Conservation (phyloP, 352 stramenopile species). For the Globisporangium acanthophoron region DNA sequence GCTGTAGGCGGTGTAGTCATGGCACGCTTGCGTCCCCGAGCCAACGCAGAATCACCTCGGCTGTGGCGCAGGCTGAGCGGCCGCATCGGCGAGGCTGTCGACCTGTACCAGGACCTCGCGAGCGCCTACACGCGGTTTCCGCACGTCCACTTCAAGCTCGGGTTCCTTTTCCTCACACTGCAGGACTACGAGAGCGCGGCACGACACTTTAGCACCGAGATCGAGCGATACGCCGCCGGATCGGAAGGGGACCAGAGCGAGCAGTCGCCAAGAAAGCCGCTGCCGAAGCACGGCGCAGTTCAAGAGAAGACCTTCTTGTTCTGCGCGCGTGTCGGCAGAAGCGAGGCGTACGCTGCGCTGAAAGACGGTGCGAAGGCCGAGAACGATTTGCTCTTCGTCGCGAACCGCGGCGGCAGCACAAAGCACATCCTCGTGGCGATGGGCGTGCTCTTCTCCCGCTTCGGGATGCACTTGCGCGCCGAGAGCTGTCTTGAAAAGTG, state of each 20-base stretch:
- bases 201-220: conserved; percentile 36
- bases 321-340: conserved; percentile 32
- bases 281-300: background rate
- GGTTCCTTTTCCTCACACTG: conserved; percentile 31
- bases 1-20: too few species aligned
- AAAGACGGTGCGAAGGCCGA: conserved; percentile 26
- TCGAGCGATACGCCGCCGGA: conserved; percentile 19
- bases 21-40: too few species aligned
- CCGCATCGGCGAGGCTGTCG: conserved; percentile 36
- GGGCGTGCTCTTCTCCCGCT: conserved; percentile 44
- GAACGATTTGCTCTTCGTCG: conserved; percentile 26
- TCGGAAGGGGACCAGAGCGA: background rate
- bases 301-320: conserved; percentile 36
- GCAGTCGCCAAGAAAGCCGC: background rate
- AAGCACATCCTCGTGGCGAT: conserved; percentile 28
- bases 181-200: conserved; percentile 25
- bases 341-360: conserved; percentile 27
- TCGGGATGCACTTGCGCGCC: conserved; percentile 47
- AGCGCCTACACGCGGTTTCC: conserved; percentile 28
- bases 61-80: conserved; percentile 26
- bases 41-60: background rate
- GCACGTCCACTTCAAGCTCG: conserved; percentile 58
- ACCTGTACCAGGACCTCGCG: conserved; percentile 39
- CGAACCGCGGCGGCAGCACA: conserved; percentile 33
- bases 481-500: conserved; percentile 39